Percentiles rank a stretch among this genome's conserved stretches.
Conservation (phyloP, 2,329 filamentous ascomycete species). For the Thermothelomyces thermophilus region DNA sequence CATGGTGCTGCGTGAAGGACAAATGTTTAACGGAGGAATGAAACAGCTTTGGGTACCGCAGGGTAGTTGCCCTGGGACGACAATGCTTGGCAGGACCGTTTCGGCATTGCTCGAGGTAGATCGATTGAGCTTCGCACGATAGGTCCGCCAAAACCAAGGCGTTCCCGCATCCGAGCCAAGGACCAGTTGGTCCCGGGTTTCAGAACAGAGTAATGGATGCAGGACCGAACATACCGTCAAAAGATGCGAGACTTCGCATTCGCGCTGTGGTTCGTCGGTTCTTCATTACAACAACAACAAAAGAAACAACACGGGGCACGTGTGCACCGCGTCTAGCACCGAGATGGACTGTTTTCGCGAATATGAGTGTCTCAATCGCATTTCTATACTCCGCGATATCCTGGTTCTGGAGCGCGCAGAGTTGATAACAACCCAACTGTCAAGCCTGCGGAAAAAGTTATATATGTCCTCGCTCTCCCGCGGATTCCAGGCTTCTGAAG, state of each 20-base stretch:
- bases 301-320: no score
- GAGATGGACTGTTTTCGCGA: background rate
- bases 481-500: background rate
- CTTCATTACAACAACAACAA: no score
- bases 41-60: background rate
- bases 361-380: conserved; percentile 2
- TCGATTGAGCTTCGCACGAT: conserved; percentile 2
- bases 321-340: background rate
- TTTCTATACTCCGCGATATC: conserved; percentile 1
- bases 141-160: conserved; percentile 1
- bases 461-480: background rate
- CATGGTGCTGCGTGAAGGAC: no score
- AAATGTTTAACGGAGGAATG: background rate
- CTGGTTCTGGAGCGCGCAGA: background rate
- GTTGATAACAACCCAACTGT: background rate
- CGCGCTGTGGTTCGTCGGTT: background rate
- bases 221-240: background rate
- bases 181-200: conserved; percentile 2
- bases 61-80: conserved; percentile 1
- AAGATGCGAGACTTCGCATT: background rate
- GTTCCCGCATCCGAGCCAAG: background rate
- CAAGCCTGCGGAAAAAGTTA: background rate
- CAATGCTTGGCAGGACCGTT: background rate
- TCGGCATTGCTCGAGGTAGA: background rate
- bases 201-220: conserved; percentile 11